Evolutionary conservation across 148 eudicot species (phyloP).

Genomic region (Dianthus caryophyllus): DNA sequence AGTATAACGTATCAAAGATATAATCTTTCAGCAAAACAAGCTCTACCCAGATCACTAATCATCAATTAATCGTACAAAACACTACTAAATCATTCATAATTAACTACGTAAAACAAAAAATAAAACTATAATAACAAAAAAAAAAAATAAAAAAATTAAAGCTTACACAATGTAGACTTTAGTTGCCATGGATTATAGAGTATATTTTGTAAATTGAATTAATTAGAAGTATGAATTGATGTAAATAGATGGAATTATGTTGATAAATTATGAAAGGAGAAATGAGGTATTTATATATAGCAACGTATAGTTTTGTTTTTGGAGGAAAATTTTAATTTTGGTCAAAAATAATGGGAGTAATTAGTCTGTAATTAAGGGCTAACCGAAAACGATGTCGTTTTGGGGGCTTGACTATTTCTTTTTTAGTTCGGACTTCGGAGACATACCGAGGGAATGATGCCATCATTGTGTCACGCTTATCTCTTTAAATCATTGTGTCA

Average conservation of each 20-base stretch:
- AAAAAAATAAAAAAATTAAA: too few species aligned
- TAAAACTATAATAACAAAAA: too few species aligned
- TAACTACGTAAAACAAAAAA: too few species aligned
- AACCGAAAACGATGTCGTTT: slow-evolving; percentile 19
- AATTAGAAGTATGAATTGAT: too few species aligned
- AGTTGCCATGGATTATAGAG: slow-evolving; percentile 53
- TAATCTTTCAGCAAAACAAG: not conserved
- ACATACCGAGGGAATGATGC: slow-evolving; percentile 45
- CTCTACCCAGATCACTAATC: not conserved
- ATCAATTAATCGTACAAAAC: too few species aligned
- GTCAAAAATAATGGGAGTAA: too few species aligned
- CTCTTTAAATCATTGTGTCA: slow-evolving; percentile 30
- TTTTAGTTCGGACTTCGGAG: too few species aligned
- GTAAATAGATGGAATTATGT: slow-evolving; percentile 10
- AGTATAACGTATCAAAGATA: not conserved
- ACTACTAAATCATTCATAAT: too few species aligned
- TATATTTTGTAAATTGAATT: too few species aligned
- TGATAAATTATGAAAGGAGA: too few species aligned
- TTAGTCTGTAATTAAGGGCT: not conserved
- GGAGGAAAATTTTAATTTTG: not conserved
- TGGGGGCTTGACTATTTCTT: not conserved
- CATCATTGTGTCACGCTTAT: slow-evolving; percentile 46
- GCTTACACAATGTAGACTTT: slow-evolving; percentile 71
- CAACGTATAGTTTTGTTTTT: too few species aligned
- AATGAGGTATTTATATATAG: too few species aligned